Percentiles rank a stretch among this genome's conserved stretches.
These are phyloP conservation scores for Ogataea nonfermentans DNA, from an alignment of 805 yeast species.

Conservation along the genomic window DNA sequence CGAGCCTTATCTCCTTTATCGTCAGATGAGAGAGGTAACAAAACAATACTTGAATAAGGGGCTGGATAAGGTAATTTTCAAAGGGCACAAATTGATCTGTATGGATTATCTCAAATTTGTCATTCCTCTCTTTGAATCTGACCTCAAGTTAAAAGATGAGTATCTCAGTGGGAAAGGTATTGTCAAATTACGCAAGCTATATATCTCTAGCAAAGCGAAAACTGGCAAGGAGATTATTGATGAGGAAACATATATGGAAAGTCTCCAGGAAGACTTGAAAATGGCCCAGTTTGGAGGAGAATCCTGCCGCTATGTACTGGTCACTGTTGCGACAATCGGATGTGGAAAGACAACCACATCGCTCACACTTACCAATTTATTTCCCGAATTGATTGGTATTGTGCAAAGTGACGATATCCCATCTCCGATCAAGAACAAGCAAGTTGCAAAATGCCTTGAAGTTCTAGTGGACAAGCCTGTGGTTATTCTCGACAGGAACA, in stretches of 20 bases:
- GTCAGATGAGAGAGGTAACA: conserved; percentile 89
- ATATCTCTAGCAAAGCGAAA: conserved; percentile 51
- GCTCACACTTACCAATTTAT: conserved; percentile 52
- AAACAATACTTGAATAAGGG: conserved; percentile 47
- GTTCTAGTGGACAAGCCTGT: conserved; percentile 42
- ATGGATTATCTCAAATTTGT: conserved; percentile 69
- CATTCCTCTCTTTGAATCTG: conserved; percentile 47
- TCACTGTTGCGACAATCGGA: conserved; percentile 89
- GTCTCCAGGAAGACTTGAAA: conserved; percentile 29
- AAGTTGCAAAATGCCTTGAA: conserved; percentile 48
- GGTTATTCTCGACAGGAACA: conserved; percentile 80
- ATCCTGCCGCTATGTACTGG: conserved; percentile 55
- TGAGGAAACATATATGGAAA: conserved; percentile 40
- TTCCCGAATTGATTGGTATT: conserved; percentile 60
- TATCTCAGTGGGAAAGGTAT: conserved; percentile 66
- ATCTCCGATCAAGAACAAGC: conserved; percentile 44
- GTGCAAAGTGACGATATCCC: conserved; percentile 79
- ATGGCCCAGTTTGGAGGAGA: conserved; percentile 31
- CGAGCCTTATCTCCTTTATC: conserved; percentile 88
- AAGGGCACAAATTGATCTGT: conserved; percentile 59
- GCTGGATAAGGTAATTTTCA: conserved; percentile 36
- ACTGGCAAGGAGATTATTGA: conserved; percentile 56
- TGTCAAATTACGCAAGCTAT: conserved; percentile 66
- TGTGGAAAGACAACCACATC: conserved; percentile 92
- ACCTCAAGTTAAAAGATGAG: conserved; percentile 45